Percentiles rank a stretch among this genome's conserved stretches.
These are phyloP conservation scores for Arachis monticola DNA, from an alignment of 331 rosid genomes.

Conservation along the genomic window DNA sequence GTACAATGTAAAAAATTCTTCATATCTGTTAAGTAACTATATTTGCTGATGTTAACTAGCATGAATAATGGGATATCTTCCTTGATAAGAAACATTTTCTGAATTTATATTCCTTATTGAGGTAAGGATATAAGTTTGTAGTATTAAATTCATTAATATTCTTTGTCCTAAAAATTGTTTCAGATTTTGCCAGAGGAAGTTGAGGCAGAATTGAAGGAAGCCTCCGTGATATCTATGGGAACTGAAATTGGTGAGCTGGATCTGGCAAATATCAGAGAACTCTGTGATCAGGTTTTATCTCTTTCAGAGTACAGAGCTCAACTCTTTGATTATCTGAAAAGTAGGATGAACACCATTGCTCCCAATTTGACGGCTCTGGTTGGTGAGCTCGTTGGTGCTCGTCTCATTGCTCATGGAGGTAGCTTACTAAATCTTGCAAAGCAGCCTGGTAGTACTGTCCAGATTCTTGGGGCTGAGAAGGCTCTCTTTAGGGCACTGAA, in stretches of 20 bases:
- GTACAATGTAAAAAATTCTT: background rate
- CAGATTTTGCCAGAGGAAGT: constrained; percentile 85
- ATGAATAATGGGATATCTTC: background rate
- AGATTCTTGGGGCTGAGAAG: constrained; percentile 97
- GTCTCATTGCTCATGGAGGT: constrained; percentile 96
- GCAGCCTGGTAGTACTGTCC: constrained; percentile 98
- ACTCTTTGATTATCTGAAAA: constrained; percentile 84
- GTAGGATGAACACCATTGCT: constrained; percentile 92
- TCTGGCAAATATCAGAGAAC: constrained; percentile 75
- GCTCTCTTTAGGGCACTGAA: constrained; percentile 94
- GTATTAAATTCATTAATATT: background rate
- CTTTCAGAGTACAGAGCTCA: constrained; percentile 94
- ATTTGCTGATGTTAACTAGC: background rate
- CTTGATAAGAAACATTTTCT: background rate
- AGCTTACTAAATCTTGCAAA: constrained; percentile 91
- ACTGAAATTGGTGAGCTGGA: constrained; percentile 95
- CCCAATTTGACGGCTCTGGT: constrained; percentile 97
- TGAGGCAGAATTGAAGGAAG: constrained; percentile 84
- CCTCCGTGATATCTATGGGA: constrained; percentile 90
- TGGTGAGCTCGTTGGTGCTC: constrained; percentile 98
- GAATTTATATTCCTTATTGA: background rate
- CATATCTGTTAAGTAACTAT: background rate
- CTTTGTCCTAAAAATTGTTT: background rate
- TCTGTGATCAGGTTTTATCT: constrained; percentile 93
- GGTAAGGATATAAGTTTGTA: background rate